These are phyloP conservation scores for Citrus trifoliata DNA, from an alignment of 345 rosid genomes.

Conservation along the genomic window DNA sequence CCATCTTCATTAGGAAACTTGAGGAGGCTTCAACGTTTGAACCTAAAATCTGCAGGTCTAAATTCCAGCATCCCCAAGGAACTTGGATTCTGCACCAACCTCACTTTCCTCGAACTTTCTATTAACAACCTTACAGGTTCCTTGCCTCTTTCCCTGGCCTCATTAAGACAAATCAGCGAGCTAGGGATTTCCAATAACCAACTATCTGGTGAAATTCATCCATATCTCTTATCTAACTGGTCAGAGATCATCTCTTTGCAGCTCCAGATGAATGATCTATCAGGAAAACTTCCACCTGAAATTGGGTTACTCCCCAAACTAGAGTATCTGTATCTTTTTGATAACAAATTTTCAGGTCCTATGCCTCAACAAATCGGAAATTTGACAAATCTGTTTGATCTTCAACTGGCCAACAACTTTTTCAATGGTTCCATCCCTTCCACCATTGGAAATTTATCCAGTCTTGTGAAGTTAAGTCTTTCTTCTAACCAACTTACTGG, in stretches of 20 bases:
- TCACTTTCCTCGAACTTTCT: constrained; percentile 12
- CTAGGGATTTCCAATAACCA: constrained; percentile 16
- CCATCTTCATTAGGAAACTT: constrained; percentile 36
- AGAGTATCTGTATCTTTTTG: constrained; percentile 11
- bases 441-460: constrained; percentile 27
- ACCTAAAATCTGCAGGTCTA: constrained; percentile 13
- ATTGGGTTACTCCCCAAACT: constrained; percentile 19
- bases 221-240: constrained; percentile 22
- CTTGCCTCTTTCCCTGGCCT: constrained; percentile 23
- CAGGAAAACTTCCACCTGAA: constrained; percentile 19
- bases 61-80: constrained; percentile 19
- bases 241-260: constrained; percentile 19
- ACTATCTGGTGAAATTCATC: constrained; percentile 22
- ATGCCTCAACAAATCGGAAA: constrained; percentile 35
- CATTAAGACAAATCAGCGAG: constrained; percentile 11
- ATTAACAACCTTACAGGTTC: constrained; percentile 22
- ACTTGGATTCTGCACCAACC: constrained; percentile 21
- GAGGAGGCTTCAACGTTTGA: constrained; percentile 12
- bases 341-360: constrained; percentile 27
- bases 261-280: constrained; percentile 12
- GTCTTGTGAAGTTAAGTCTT: constrained; percentile 15
- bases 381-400: constrained; percentile 22
- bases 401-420: constrained; percentile 35
- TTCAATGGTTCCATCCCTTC: constrained; percentile 38
- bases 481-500: constrained; percentile 18